Base-by-base conservation (phyloP, 208 protist genomes). In the Acanthamoeba royreba region DNA sequence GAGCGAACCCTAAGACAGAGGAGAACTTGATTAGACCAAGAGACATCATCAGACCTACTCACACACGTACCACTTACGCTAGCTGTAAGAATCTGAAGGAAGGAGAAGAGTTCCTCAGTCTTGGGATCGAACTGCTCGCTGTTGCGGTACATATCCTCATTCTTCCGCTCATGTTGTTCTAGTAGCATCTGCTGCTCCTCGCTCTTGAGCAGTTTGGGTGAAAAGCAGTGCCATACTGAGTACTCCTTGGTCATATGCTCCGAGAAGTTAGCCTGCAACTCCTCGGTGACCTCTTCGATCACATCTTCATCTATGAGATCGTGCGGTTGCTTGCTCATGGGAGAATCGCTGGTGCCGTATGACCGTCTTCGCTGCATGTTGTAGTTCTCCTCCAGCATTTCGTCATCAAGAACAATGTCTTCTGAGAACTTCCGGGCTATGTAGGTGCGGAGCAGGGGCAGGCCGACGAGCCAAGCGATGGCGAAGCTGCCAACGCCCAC, bases 21-120 rank as follows among this genome's bases (percentile, higher is more conserved):
- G 53, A 61, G 2, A 61, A 15, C 22, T 17, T 33, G 53, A 55
- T 55, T 55, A n/a, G n/a, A n/a, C n/a, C n/a, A n/a, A n/a, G n/a
- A n/a, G n/a, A n/a, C n/a, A n/a, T n/a, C n/a, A n/a, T n/a, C n/a
- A n/a, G n/a, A n/a, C n/a, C n/a, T n/a, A n/a, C n/a, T n/a, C n/a
- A n/a, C n/a, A n/a, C 53, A n/a, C 55, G 19, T 63, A n/a, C 77
- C 61, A n/a, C 88, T 86, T 22, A 92, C 17, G 31, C 25, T 8
- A 0, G 93, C 93, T 1, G 58, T 85, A 7, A 94, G 28, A 42
- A 93, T n/a, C 42, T 86, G 93, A 22, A 94, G 17, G 88, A 83
- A 93, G 28, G 46, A 38, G 93, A 94, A 94, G 28, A 94, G 40
- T 19, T 90, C 69, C 85, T 93, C 58, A 25, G 83, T 69, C 31